Base-by-base conservation (phyloP, 495 filamentous ascomycete species). In the Hypoxylon subgilvum region DNA sequence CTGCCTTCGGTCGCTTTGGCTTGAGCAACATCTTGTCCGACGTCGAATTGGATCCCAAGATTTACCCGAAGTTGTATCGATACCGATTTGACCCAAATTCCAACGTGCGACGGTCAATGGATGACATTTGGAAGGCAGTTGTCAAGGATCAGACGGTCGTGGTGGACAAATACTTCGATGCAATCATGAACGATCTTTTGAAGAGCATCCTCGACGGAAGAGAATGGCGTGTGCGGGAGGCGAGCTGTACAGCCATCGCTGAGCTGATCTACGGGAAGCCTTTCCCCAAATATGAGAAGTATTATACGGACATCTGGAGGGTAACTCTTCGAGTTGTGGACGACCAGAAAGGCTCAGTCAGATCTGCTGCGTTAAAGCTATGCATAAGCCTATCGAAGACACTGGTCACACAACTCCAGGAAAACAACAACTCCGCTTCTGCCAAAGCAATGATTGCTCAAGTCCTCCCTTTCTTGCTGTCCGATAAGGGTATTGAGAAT, bases 41-140 rank as follows among this genome's bases (percentile, higher is more conserved):
- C 49, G 90, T 91, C 0, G 90, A 88, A 60, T 79, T 92, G 10
- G 96, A 97, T 61, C 90, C 91, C 1, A 97, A 96, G 72, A 82
- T 98, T 31, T 96, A 96, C 66, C 90, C 92, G 1, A 96, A 96
- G 70, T 79, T 98, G 4, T 98, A 88, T 71, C 84, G 94, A 25
- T 98, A 97, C 75, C 79, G 90, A 23, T 97, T 96, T 42, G 94
- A 98, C 72, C 94, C 94, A 0, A 96, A 96, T 67, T 83, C 86
- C 3, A 92, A 91, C 68, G 94, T 97, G 16, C 89, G 90, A 66
- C 85, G 86, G 35, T 92, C 92, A 3, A 98, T 98, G 94, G 91
- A 94, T 55, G 89, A 93, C 49, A 98, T 98, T 59, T 97, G 94
- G 94, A 89, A 88, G 63, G 86, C 93, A 0, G 70, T 97, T 25